Conservation (phyloP, 1,139 yeast genomes). For the Diutina siamensis region DNA sequence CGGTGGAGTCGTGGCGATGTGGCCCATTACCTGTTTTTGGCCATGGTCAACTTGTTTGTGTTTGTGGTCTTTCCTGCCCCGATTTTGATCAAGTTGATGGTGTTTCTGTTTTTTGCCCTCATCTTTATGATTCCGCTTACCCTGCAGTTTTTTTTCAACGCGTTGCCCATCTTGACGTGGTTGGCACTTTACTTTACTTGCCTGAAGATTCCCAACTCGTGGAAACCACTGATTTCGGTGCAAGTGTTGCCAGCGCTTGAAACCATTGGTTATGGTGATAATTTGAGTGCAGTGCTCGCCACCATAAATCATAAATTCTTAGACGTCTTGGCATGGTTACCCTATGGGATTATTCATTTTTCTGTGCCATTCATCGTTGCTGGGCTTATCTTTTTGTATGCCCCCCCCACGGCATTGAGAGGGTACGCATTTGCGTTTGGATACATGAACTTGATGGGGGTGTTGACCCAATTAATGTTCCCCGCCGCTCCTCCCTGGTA, state of each 20-base stretch:
- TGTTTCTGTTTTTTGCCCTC: constrained; percentile 24
- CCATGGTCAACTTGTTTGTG: constrained; percentile 40
- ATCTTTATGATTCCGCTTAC: constrained; percentile 56
- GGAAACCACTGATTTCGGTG: constrained; percentile 87
- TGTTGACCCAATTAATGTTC: constrained; percentile 65
- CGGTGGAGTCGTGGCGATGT: constrained; percentile 35
- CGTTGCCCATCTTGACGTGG: constrained; percentile 84
- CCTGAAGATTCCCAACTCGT: constrained; percentile 59
- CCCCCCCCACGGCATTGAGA: constrained; percentile 83
- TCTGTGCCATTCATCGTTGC: constrained; percentile 86
- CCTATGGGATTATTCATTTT: constrained; percentile 88
- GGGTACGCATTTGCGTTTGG: constrained; percentile 94
- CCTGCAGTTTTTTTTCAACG: constrained; percentile 76
- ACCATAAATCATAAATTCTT: constrained; percentile 53
- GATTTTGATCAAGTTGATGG: constrained; percentile 31
- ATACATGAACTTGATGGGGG: constrained; percentile 88
- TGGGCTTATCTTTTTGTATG: constrained; percentile 66
- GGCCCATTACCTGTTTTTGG: constrained; percentile 40
- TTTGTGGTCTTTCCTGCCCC: constrained; percentile 42
- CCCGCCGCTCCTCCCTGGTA: constrained; percentile 99
- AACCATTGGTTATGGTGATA: constrained; percentile 88
- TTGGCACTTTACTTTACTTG: constrained; percentile 73
- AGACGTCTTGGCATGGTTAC: constrained; percentile 90
- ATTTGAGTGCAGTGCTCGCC: constrained; percentile 78
- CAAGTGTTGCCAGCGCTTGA: constrained; percentile 90